Percentiles rank a stretch among this genome's conserved stretches.
These are phyloP conservation scores for Mucor velutinosus DNA, from an alignment of 371 early-diverging fungal genomes.

Conservation along the genomic window DNA sequence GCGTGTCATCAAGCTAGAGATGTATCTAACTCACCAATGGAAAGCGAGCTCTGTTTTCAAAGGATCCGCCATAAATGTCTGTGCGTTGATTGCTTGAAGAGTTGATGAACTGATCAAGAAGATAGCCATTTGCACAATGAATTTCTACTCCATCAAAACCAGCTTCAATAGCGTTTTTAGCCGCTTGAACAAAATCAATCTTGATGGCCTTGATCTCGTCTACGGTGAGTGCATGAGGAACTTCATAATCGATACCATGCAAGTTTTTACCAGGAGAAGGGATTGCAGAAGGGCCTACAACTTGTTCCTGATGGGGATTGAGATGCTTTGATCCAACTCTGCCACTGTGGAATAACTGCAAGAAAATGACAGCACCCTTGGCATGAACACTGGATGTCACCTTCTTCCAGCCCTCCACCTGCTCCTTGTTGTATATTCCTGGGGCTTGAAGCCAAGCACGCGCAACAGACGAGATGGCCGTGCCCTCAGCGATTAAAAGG, in stretches of 20 bases:
- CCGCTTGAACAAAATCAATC: constrained; percentile 61
- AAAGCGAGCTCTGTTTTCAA: constrained; percentile 58
- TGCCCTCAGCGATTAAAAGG: constrained; percentile 54
- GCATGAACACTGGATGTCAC: constrained; percentile 57
- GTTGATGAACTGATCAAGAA: constrained; percentile 57
- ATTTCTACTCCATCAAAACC: constrained; percentile 30
- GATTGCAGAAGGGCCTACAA: constrained; percentile 2
- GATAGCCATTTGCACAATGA: constrained; percentile 67
- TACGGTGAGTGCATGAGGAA: constrained; percentile 21
- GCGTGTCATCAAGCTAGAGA: background rate
- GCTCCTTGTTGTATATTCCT: constrained; percentile 29
- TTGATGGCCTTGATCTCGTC: constrained; percentile 48
- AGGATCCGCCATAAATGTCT: constrained; percentile 52
- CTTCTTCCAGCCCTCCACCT: constrained; percentile 45
- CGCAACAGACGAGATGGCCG: constrained; percentile 36
- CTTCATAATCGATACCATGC: background rate
- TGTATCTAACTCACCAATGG: background rate
- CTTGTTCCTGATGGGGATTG: constrained; percentile 5
- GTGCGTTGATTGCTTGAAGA: constrained; percentile 35
- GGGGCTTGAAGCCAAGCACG: constrained; percentile 31
- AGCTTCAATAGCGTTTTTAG: constrained; percentile 44
- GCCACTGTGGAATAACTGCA: constrained; percentile 58
- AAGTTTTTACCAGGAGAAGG: background rate
- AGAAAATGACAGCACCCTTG: constrained; percentile 46
- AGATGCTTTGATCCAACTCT: background rate